Base-by-base conservation (phyloP, 108 stramenopile species). In the Poteriospumella lacustris region DNA sequence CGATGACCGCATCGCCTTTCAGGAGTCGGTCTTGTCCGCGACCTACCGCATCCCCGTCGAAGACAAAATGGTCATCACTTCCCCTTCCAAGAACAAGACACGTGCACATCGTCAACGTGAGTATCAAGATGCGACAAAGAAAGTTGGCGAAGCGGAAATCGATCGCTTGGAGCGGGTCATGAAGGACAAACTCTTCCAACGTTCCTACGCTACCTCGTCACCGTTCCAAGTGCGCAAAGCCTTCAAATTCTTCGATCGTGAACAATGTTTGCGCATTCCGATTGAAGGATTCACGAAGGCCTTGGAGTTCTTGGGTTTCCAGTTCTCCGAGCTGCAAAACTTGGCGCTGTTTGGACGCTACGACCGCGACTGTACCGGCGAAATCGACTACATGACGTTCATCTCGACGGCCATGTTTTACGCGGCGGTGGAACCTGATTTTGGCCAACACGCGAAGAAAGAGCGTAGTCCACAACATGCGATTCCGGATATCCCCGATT, bases 231-330 rank as follows among this genome's bases (percentile, higher is more conserved):
- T 89, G 75, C 75, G 88, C 41, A 87, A 85, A 69, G 87, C 88
- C 0, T 89, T 89, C 59, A 89, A 89, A 68, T 89, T 87, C 67
- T 89, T 89, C 79, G 88, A 89, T 43, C 59, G 88, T 39, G 88
- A 89, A 80, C 86, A 85, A 26, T 85, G 81, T 0, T 84, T 84
- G 31, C 86, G 88, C 36, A 89, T 89, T 39, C 85, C 87, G 33
- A 87, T 89, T 76, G 78, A 79, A 40, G 88, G 87, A 77, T 89
- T 89, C 76, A 86, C 87, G 78, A 68, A 81, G n/a, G 88, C 88
- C 44, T 85, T 89, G 86, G 88, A 89, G 60, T 82, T 89, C 67
- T 85, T 89, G 86, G 88, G 88, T 31, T 89, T 89, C 82, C 86
- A 87, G 79, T 89, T 87, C 43, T 87, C 85, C 36, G 88, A 89